Percentiles rank a stretch among this genome's conserved stretches.
These are phyloP conservation scores for Populus hybrid DNA, from an alignment of 441 rosid species.

Conservation along the genomic window DNA sequence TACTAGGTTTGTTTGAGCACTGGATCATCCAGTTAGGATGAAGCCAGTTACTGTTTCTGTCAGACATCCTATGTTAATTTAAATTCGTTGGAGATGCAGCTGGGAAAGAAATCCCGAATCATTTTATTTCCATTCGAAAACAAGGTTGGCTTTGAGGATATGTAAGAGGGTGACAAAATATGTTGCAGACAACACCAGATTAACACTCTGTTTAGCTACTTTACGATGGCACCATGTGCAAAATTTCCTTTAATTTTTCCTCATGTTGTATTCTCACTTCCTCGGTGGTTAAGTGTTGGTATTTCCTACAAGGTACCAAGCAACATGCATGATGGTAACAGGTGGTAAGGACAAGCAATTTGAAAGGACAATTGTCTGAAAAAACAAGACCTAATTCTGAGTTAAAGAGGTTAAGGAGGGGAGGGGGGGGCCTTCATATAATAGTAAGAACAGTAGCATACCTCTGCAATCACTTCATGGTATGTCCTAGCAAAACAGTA, in stretches of 20 bases:
- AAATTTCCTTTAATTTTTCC: neutral
- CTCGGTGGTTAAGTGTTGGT: too few relatives aligned
- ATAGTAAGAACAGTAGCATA: slow-evolving; percentile 6
- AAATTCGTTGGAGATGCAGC: too few relatives aligned
- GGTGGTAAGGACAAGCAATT: neutral
- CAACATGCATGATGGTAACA: too few relatives aligned
- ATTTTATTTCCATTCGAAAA: too few relatives aligned
- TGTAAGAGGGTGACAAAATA: neutral
- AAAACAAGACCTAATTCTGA: slow-evolving; percentile 7
- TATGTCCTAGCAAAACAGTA: slow-evolving; percentile 21
- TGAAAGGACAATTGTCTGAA: slow-evolving; percentile 7
- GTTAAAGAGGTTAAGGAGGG: too few relatives aligned
- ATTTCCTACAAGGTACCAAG: too few relatives aligned
- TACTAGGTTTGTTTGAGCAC: too few relatives aligned
- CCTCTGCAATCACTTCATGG: slow-evolving; percentile 18
- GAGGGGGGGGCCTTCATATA: neutral
- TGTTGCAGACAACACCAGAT: neutral
- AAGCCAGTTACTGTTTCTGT: too few relatives aligned
- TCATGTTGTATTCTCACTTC: neutral
- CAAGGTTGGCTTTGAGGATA: neutral
- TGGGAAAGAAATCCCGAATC: too few relatives aligned
- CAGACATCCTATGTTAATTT: too few relatives aligned
- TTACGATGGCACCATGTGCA: too few relatives aligned
- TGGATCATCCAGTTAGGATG: too few relatives aligned
- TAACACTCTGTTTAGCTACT: neutral